A percentile compares a stretch with the other conserved stretches of the same genome.
phyloP scores from a whole-genome alignment of 2,329 filamentous ascomycete species.

The Alternaria hordeiaustralica region DNA sequence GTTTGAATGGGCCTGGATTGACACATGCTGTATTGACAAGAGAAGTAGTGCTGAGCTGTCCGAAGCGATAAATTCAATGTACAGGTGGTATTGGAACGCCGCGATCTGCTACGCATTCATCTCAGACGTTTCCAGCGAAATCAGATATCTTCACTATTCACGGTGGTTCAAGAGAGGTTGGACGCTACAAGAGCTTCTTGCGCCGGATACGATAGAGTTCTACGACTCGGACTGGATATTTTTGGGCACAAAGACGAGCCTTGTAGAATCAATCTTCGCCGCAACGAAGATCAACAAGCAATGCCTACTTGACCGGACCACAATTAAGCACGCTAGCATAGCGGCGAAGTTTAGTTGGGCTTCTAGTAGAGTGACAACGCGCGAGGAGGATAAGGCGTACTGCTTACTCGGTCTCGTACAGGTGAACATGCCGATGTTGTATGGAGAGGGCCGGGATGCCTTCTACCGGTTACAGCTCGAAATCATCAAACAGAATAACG shows the following conservation, averaged over 20 bases:
- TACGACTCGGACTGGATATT: background rate
- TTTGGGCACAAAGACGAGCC: background rate
- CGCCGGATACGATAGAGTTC: fast-evolving
- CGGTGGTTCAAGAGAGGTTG: background rate
- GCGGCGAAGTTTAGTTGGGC: background rate
- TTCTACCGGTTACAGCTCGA: background rate
- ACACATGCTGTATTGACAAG: background rate
- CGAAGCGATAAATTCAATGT: background rate
- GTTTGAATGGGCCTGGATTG: background rate
- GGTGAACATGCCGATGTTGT: background rate
- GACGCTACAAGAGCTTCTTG: background rate
- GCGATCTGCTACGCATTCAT: background rate
- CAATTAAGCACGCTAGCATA: background rate
- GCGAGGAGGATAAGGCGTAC: background rate
- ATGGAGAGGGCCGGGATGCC: background rate
- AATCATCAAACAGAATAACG: background rate
- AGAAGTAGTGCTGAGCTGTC: background rate
- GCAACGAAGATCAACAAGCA: background rate
- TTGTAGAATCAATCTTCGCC: fast-evolving
- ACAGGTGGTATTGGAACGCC: background rate
- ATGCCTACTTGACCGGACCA: background rate
- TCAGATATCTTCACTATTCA: background rate
- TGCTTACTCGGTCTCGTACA: background rate
- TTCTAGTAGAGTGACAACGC: background rate
- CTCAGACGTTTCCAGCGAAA: background rate